Conservation (phyloP, 495 filamentous ascomycete genomes). For the Astrothelium subdiscretum region DNA sequence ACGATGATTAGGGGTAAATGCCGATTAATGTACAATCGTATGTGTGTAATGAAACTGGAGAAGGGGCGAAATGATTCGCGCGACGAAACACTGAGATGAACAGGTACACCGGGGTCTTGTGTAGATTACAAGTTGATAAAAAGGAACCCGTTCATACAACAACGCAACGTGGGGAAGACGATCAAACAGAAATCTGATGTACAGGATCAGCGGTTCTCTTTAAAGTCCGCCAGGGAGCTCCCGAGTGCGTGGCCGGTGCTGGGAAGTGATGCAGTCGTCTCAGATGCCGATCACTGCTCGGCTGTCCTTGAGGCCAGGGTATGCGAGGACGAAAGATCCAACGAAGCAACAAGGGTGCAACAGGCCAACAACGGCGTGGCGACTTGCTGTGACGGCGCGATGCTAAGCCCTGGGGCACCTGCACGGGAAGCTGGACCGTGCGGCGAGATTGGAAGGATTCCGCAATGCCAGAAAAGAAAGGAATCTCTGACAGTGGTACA, state of each 20-base stretch:
- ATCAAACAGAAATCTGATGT: constrained; percentile 3
- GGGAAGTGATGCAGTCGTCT: constrained; percentile 3
- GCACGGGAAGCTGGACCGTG: background rate
- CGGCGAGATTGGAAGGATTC: background rate
- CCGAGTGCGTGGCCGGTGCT: constrained; percentile 2
- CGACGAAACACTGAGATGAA: background rate
- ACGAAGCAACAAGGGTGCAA: constrained; percentile 1
- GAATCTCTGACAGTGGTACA: background rate
- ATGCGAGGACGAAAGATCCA: background rate
- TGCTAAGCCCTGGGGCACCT: background rate
- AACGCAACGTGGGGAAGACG: constrained; percentile 2
- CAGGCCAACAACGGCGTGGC: constrained; percentile 1
- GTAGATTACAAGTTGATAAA: background rate
- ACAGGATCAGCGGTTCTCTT: constrained; percentile 2
- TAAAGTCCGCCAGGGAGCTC: background rate
- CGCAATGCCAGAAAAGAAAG: background rate
- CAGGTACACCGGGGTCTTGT: background rate
- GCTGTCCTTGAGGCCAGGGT: constrained; percentile 1
- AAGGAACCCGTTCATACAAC: background rate
- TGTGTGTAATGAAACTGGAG: background rate
- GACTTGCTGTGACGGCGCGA: constrained; percentile 1
- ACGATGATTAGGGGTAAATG: background rate
- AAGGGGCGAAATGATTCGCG: background rate
- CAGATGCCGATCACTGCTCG: constrained; percentile 2
- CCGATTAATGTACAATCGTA: background rate